Evolutionary conservation across 2,329 filamentous ascomycete species (phyloP), one percentile per base, ranked within the genome.

Genomic region (Phaeophleospora eucalypticola): DNA sequence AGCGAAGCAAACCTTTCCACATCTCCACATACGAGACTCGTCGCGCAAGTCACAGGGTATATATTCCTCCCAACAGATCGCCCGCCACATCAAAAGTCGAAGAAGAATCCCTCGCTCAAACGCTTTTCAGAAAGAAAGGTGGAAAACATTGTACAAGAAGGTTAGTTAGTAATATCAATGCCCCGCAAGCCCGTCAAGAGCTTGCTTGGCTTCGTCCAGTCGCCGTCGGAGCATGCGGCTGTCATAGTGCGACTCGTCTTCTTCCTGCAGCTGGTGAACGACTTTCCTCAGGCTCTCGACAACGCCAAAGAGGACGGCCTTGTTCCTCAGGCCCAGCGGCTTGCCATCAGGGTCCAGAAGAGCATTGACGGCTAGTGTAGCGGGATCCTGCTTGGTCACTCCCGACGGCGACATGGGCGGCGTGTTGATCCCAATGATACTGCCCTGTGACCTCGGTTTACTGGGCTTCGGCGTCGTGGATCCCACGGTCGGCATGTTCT

Each of bases 171-270:
- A 6, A n/a, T 18, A 4, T 37, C 12, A 37, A 10, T 37, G 36
- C 15, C 16, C 36, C 15, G 15, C 41, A 35, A 19, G 44, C 1
- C 87, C 87, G 56, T 91, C 87, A 21, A 95, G 72, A 3, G 87
- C 78, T 43, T 80, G 76, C 49, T 83, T 81, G 4, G 89, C 89
- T 43, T 82, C 80, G 56, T 94, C 87, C 41, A 95, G 76, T 56
- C 86, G 77, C 53, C 85, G 74, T 49, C 88, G 75, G 65, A 86
- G 82, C 49, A 84, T 74, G 45, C 82, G 75, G 41, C 76, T 78
- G 56, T 87, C 79, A 51, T 79, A 68, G 32, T 65, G 60, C 75
- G 76, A 46, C 70, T 74, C 43, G 64, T 71, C 51, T 41, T 62
- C 68, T 15, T 55, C 49, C 59, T 79, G 77, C 49, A 81, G 61